Evolutionary conservation across 2,329 filamentous ascomycete genomes (phyloP).

Genomic region (Claviceps capensis): DNA sequence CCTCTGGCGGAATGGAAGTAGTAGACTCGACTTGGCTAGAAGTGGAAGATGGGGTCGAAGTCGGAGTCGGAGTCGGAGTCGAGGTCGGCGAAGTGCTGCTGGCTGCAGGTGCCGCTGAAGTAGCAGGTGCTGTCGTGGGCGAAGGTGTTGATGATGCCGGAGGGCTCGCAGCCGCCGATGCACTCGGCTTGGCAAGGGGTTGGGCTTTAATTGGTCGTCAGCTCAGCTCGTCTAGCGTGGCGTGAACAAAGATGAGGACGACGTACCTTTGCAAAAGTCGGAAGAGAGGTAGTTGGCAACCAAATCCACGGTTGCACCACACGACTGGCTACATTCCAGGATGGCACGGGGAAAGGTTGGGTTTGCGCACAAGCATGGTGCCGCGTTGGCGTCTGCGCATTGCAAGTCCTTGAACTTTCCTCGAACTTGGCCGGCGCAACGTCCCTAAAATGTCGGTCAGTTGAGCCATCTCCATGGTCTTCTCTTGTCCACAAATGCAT

Average conservation of each 20-base stretch:
- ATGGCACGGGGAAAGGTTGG: conserved; percentile 22
- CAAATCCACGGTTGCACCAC: conserved; percentile 12
- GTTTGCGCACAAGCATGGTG: conserved; percentile 27
- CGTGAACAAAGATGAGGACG: not conserved
- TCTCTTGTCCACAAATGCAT: not conserved
- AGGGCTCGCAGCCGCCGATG: not conserved
- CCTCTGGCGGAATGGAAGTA: not conserved
- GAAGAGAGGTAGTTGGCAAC: conserved; percentile 9
- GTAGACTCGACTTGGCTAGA: not conserved
- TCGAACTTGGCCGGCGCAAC: conserved; percentile 11
- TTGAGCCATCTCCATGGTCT: not conserved
- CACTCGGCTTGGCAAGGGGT: not conserved
- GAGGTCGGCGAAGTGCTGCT: not conserved
- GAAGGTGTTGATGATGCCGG: not conserved
- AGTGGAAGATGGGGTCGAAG: conserved; percentile 2
- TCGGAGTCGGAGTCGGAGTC: not conserved
- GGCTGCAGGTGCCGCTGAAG: not conserved
- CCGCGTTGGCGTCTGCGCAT: conserved; percentile 17
- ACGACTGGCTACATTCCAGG: conserved; percentile 23
- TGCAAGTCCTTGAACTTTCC: conserved; percentile 10
- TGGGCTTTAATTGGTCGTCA: not conserved
- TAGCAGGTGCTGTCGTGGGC: not conserved
- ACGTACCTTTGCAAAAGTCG: conserved; percentile 14
- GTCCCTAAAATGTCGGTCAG: conserved; percentile 7
- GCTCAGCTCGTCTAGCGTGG: not conserved